Conservation (phyloP, 2,329 filamentous ascomycete genomes). For the Pseudopyrenochaeta lycopersici region DNA sequence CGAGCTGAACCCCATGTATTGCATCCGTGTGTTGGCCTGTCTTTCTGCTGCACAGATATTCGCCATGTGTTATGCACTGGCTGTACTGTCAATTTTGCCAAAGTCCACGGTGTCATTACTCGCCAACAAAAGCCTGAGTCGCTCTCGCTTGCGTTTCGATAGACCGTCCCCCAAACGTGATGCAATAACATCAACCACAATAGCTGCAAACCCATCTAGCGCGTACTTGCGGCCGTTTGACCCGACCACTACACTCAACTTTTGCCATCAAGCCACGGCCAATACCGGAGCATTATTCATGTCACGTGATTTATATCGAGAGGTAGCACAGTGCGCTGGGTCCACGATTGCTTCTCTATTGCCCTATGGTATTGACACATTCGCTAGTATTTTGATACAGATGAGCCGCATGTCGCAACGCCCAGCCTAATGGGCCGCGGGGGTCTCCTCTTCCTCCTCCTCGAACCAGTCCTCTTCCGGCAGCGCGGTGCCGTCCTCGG, state of each 20-base stretch:
- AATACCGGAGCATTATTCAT: background rate
- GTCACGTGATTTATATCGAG: conserved; percentile 32
- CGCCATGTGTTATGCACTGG: too few relatives aligned
- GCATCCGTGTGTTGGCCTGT: background rate
- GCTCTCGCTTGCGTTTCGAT: too few relatives aligned
- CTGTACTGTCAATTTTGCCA: too few relatives aligned
- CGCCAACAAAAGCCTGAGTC: too few relatives aligned
- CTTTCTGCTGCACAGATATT: background rate
- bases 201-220: too few relatives aligned
- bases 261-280: too few relatives aligned
- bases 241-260: too few relatives aligned
- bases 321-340: background rate
- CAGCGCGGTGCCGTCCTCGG: conserved; percentile 66
- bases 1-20: background rate
- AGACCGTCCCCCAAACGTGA: too few relatives aligned
- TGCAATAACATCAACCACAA: too few relatives aligned
- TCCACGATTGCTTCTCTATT: conserved; percentile 25
- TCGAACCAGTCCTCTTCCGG: conserved; percentile 82
- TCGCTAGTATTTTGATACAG: conserved; percentile 48
- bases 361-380: conserved; percentile 46
- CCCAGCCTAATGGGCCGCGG: conserved; percentile 44
- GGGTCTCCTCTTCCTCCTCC: conserved; percentile 68
- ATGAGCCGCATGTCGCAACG: conserved; percentile 16
- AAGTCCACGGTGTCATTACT: too few relatives aligned
- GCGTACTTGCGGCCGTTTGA: too few relatives aligned